Conservation (phyloP, 2,329 filamentous ascomycete genomes). For the Alternaria panax region DNA sequence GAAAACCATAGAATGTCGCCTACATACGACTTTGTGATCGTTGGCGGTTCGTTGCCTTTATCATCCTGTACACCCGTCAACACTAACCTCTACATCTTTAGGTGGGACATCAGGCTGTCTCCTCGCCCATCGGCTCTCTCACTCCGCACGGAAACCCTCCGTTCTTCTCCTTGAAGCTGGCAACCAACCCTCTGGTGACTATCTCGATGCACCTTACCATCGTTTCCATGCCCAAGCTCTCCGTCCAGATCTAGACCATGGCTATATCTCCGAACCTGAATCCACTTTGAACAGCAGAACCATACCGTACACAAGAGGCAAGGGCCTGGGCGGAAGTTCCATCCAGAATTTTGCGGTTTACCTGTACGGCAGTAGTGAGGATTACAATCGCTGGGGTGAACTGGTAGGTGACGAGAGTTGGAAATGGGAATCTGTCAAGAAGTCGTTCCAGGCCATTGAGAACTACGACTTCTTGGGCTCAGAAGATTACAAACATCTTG, state of each 20-base stretch:
- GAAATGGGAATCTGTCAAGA: constrained; percentile 62
- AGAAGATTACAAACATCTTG: constrained; percentile 54
- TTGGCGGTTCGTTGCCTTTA: constrained; percentile 43
- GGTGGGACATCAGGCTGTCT: constrained; percentile 68
- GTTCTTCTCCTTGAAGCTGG: constrained; percentile 71
- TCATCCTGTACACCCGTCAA: not conserved
- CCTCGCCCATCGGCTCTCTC: constrained; percentile 62
- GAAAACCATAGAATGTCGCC: constrained; percentile 18
- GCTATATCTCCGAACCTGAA: constrained; percentile 52
- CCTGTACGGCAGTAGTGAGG: constrained; percentile 61
- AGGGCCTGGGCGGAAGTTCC: constrained; percentile 59
- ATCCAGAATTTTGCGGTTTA: constrained; percentile 55
- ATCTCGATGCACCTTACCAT: constrained; percentile 57
- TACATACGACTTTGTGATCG: constrained; percentile 52
- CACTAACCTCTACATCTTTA: constrained; percentile 28
- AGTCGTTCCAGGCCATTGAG: constrained; percentile 62
- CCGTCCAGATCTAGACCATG: constrained; percentile 60
- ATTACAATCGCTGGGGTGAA: constrained; percentile 69
- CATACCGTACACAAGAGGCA: constrained; percentile 56
- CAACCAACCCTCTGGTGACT: constrained; percentile 56
- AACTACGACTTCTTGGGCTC: constrained; percentile 55
- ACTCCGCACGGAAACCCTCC: constrained; percentile 55
- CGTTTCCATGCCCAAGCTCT: constrained; percentile 58
- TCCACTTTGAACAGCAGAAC: constrained; percentile 49
- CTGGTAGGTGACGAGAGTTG: constrained; percentile 64